Evolutionary conservation across 2,329 filamentous ascomycete species (phyloP).

Genomic region (Ceratocystis alfenasii): DNA sequence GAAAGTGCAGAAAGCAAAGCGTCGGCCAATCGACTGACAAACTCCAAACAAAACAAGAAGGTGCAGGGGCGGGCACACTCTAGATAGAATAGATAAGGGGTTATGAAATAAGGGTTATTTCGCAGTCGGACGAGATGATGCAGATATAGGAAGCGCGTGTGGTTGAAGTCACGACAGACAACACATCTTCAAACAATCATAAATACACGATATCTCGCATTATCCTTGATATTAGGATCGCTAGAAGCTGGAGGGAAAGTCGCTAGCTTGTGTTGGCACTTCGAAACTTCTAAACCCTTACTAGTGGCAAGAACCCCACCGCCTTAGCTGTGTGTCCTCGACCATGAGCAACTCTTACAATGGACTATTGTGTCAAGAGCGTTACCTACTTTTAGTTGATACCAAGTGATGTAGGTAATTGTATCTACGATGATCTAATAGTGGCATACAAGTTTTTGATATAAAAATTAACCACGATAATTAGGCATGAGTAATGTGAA

Average conservation of each 20-base stretch:
- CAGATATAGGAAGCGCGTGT: no score
- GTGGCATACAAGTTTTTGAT: no score
- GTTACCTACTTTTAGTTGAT: no score
- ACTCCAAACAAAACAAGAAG: not conserved
- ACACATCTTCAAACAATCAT: no score
- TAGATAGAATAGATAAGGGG: not conserved
- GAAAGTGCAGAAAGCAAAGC: not conserved
- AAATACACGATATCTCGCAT: no score
- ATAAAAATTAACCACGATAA: no score
- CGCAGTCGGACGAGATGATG: not conserved
- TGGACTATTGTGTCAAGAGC: no score
- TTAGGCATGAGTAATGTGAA: slow-evolving; percentile 9
- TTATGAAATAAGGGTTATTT: not conserved
- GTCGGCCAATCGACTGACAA: not conserved
- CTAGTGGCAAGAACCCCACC: not conserved
- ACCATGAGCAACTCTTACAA: no score
- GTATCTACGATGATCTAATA: no score
- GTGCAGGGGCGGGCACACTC: not conserved
- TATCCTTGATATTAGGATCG: not conserved
- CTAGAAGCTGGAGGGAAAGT: not conserved
- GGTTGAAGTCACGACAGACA: not conserved
- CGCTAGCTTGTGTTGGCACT: not conserved
- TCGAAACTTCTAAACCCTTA: not conserved
- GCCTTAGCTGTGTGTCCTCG: no score
- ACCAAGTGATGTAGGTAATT: no score